phyloP scores from a whole-genome alignment of 768 basidiomycete genomes.

The Agrocybe pediades region DNA sequence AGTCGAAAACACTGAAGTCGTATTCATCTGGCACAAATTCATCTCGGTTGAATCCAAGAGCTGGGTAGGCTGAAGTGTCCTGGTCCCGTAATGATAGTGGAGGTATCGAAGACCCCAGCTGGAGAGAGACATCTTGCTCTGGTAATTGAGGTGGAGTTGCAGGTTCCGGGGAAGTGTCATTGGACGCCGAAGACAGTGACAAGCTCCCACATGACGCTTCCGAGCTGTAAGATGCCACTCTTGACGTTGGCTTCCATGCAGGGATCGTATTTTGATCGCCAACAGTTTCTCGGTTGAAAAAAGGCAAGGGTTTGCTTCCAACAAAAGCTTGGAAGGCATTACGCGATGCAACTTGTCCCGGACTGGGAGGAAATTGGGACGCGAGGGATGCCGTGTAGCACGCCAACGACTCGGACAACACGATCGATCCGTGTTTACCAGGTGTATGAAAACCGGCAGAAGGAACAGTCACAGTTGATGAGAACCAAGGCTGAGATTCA shows the following conservation, averaged over 20 bases:
- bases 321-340: too few species aligned
- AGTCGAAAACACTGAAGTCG: background rate
- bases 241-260: background rate
- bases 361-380: too few species aligned
- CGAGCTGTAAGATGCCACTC: constrained; percentile 9
- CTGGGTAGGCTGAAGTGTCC: background rate
- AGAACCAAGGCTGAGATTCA: constrained; percentile 19
- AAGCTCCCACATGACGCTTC: background rate
- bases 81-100: too few species aligned
- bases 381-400: too few species aligned
- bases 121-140: background rate
- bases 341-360: too few species aligned
- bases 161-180: constrained; percentile 1
- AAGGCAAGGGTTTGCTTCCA: too few species aligned
- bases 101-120: too few species aligned
- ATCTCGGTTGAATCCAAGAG: background rate
- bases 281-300: too few species aligned
- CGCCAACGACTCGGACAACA: too few species aligned
- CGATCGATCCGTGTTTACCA: too few species aligned
- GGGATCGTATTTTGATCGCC: too few species aligned
- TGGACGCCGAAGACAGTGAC: constrained; percentile 1
- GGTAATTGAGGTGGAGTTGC: constrained; percentile 9
- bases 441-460: constrained; percentile 28
- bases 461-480: constrained; percentile 22
- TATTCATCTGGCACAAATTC: background rate